These are phyloP conservation scores for Fraxinus cuspidata DNA, from an alignment of 257 asterid species.

Conservation along the genomic window DNA sequence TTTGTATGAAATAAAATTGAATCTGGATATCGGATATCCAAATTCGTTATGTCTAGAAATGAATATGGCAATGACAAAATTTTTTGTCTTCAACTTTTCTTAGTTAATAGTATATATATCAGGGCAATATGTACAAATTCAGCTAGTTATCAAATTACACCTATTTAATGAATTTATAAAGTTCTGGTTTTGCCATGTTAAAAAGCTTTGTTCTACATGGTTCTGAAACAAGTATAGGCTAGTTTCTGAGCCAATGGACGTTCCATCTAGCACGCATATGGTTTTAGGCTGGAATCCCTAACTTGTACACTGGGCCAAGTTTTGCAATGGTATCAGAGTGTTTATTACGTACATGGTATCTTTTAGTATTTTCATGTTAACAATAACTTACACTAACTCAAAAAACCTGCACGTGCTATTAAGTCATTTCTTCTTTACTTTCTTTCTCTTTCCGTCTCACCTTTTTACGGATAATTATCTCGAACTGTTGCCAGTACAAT, in stretches of 20 bases:
- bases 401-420: neutral
- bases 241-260: neutral
- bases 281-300: neutral
- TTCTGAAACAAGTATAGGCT: neutral
- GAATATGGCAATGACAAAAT: neutral
- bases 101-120: neutral
- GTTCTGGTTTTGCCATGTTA: neutral
- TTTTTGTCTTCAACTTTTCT: neutral
- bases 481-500: constrained; percentile 15
- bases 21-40: neutral
- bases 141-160: neutral
- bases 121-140: neutral
- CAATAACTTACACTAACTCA: neutral
- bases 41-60: neutral
- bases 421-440: neutral
- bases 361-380: neutral
- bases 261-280: neutral
- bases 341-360: neutral
- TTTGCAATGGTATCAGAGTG: neutral
- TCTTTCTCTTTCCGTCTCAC: neutral
- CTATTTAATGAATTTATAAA: neutral
- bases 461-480: neutral
- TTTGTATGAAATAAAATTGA: neutral
- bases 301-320: neutral
- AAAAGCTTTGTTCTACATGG: neutral